Evolutionary conservation across 257 asterid species (phyloP).

Genomic region (Misopates orontium): DNA sequence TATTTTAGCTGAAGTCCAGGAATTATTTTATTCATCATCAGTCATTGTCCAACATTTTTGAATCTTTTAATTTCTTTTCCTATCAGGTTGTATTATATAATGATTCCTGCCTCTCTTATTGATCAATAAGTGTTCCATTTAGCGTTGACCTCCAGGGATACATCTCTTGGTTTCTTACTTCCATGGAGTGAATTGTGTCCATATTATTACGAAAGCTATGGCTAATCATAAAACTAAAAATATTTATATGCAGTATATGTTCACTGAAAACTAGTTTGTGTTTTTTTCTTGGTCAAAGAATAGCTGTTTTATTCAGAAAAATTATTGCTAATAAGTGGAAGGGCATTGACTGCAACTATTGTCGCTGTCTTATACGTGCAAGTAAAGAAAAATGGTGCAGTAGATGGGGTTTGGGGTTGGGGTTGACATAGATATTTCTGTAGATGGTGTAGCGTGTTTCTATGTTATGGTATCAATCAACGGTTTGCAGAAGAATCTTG

Average conservation of each 20-base stretch:
- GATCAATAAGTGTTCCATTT: neutral
- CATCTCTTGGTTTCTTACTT: neutral
- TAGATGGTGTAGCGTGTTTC: slow-evolving; percentile 60
- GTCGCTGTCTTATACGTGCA: slow-evolving; percentile 34
- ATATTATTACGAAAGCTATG: neutral
- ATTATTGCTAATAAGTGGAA: slow-evolving; percentile 16
- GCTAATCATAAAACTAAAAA: neutral
- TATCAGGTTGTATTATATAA: neutral
- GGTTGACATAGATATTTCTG: slow-evolving; percentile 42
- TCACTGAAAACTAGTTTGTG: neutral
- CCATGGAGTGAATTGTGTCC: slow-evolving; percentile 7
- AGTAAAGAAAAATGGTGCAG: slow-evolving; percentile 43
- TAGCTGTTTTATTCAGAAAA: slow-evolving; percentile 24
- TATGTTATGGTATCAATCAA: slow-evolving; percentile 59
- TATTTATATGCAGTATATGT: neutral
- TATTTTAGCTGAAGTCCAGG: slow-evolving; percentile 7
- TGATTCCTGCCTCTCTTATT: neutral
- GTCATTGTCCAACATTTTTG: neutral
- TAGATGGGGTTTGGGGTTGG: slow-evolving; percentile 55
- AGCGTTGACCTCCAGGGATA: neutral
- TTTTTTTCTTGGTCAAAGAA: slow-evolving; percentile 23
- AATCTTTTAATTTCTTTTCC: neutral
- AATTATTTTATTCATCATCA: neutral
- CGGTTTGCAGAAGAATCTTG: slow-evolving; percentile 85
- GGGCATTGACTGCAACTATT: slow-evolving; percentile 32